These are phyloP conservation scores for Trichoderma asperellum DNA, from an alignment of 2,329 filamentous ascomycete genomes.

Conservation along the genomic window DNA sequence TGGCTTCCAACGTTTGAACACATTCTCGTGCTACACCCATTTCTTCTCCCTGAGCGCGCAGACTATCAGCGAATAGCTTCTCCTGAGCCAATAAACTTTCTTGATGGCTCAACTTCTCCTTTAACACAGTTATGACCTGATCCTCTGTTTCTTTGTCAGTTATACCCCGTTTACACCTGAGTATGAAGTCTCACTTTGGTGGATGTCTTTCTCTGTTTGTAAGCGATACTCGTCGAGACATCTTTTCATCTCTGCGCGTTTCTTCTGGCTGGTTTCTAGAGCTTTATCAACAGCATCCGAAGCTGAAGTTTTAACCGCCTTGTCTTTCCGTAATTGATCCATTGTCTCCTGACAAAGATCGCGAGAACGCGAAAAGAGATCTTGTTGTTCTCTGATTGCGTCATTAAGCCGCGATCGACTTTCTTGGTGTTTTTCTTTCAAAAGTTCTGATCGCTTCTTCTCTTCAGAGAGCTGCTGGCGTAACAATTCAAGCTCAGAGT, in stretches of 20 bases:
- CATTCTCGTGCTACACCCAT: slow-evolving; percentile 29
- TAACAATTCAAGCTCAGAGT: slow-evolving; percentile 37
- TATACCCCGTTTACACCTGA: neutral
- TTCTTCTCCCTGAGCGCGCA: slow-evolving; percentile 30
- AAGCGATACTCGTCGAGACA: slow-evolving; percentile 38
- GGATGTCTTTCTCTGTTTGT: slow-evolving; percentile 33
- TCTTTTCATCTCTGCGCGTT: slow-evolving; percentile 40
- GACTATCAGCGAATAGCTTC: slow-evolving; percentile 4
- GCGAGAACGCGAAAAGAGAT: slow-evolving; percentile 44
- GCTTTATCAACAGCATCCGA: slow-evolving; percentile 36
- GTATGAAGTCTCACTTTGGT: slow-evolving; percentile 34
- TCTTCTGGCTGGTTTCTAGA: slow-evolving; percentile 38
- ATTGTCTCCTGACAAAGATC: slow-evolving; percentile 42
- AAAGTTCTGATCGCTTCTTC: slow-evolving; percentile 30
- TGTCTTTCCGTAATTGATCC: slow-evolving; percentile 42
- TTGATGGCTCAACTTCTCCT: slow-evolving; percentile 32
- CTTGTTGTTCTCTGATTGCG: slow-evolving; percentile 52
- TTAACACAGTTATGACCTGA: slow-evolving; percentile 34
- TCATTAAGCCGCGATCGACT: slow-evolving; percentile 50
- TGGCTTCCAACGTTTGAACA: slow-evolving; percentile 30
- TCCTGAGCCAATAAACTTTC: slow-evolving; percentile 28
- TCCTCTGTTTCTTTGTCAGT: slow-evolving; percentile 34
- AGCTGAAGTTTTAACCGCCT: slow-evolving; percentile 34
- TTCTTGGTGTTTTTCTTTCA: slow-evolving; percentile 42
- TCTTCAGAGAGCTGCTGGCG: slow-evolving; percentile 36